These are phyloP conservation scores for Fusarium chlamydosporum DNA, from an alignment of 2,329 filamentous ascomycete genomes.

Conservation along the genomic window DNA sequence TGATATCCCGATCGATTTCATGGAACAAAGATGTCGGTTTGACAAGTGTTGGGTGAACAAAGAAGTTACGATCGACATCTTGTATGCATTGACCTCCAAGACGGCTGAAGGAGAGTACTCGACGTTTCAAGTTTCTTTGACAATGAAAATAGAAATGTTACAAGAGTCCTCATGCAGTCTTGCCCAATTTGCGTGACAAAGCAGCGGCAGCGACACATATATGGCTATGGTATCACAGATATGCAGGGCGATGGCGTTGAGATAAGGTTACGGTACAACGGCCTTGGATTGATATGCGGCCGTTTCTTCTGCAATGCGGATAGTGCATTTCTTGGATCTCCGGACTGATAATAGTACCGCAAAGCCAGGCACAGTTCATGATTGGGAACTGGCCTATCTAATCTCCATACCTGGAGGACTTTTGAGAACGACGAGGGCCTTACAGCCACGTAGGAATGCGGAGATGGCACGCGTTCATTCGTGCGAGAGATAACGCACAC, in stretches of 20 bases:
- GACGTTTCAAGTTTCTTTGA: slow-evolving; percentile 32
- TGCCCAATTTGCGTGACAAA: slow-evolving; percentile 4
- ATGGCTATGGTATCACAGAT: slow-evolving; percentile 38
- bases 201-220: slow-evolving; percentile 43
- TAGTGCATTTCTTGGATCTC: slow-evolving; percentile 45
- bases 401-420: slow-evolving; percentile 44
- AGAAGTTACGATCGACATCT: slow-evolving; percentile 11
- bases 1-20: slow-evolving; percentile 7
- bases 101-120: neutral
- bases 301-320: slow-evolving; percentile 41
- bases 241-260: slow-evolving; percentile 36
- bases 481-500: slow-evolving; percentile 31
- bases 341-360: slow-evolving; percentile 42
- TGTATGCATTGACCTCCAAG: slow-evolving; percentile 19
- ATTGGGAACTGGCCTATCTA: slow-evolving; percentile 50
- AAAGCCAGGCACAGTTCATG: slow-evolving; percentile 39
- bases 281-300: slow-evolving; percentile 45
- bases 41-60: slow-evolving; percentile 18
- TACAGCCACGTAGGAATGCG: slow-evolving; percentile 39
- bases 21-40: slow-evolving; percentile 26
- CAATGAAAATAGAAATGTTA: slow-evolving; percentile 29
- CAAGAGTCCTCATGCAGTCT: neutral
- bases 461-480: slow-evolving; percentile 33
- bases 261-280: slow-evolving; percentile 45
- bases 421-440: slow-evolving; percentile 36